Base-by-base conservation (phyloP, 2,329 filamentous ascomycete genomes). In the Ceratocystis diversiconidia region DNA sequence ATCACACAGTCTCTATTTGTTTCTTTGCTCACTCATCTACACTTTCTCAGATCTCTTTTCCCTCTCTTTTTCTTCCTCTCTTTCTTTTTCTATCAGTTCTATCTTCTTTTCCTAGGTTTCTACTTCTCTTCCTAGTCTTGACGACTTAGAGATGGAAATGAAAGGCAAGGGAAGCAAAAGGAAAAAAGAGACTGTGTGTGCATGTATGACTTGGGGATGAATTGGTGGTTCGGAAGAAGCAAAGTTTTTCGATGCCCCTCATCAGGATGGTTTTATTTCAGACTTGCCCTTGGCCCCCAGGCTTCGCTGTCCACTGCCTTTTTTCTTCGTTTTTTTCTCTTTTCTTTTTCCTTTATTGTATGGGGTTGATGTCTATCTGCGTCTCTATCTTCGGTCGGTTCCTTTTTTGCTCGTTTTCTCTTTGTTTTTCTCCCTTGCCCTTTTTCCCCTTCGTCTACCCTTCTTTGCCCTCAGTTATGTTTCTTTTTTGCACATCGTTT, bases 21-120 rank as follows among this genome's bases (percentile, higher is more conserved):
- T 25, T 66, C n/a, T 66, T 44, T n/a, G 22, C 17, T 60, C 8
- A 44, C 55, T 41, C 32, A 19, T 62, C 17, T 66, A 61, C 44
- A 25, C 43, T 28, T 62, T 41, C 19, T 28, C 52, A 7, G 41
- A 41, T 36, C 57, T 22, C 19, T 28, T 15, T 36, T 50, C 10
- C 44, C 44, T 48, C 46, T 30, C 60, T 44, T 63, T 32, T 36
- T 52, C 63, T 30, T 12, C 44, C 60, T 43, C 61, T 46, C 44
- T 17, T 43, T 52, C 43, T 63, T 57, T 28, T 65, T 55, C 50
- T 65, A 12, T 41, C 36, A 12, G 36, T 6, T 4, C 36, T 12
- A 41, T 41, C 48, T 55, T 44, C 28, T 43, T 28, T 65, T 44
- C 50, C 48, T 46, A 43, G 48, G 30, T 25, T 7, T 48, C 36